These are phyloP conservation scores for Halophytophthora polymorphica DNA, from an alignment of 352 stramenopile species.

Conservation along the genomic window DNA sequence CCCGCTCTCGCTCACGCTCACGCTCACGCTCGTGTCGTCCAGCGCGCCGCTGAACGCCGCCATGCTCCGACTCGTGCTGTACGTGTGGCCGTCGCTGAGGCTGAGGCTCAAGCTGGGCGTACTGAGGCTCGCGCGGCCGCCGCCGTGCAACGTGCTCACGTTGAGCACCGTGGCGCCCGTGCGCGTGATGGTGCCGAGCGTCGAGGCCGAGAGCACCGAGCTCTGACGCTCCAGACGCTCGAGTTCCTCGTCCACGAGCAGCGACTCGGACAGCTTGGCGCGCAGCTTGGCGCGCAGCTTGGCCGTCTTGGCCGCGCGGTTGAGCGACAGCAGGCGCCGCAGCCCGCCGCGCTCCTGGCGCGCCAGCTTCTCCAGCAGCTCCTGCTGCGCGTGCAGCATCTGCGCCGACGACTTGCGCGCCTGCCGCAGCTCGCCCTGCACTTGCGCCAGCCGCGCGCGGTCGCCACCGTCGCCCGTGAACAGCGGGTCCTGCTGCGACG, in stretches of 20 bases:
- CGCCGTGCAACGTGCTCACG: slow-evolving; percentile 28
- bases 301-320: slow-evolving; percentile 66
- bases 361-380: slow-evolving; percentile 81
- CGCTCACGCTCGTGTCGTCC: slow-evolving; percentile 21
- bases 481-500: slow-evolving; percentile 46
- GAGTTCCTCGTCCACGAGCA: slow-evolving; percentile 63
- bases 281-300: slow-evolving; percentile 68
- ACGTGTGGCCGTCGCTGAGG: slow-evolving; percentile 20
- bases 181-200: slow-evolving; percentile 39
- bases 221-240: slow-evolving; percentile 65
- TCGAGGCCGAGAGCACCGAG: slow-evolving; percentile 55
- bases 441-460: slow-evolving; percentile 22
- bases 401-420: slow-evolving; percentile 60
- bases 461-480: slow-evolving; percentile 9
- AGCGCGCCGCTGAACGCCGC: slow-evolving; percentile 12
- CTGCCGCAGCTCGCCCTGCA: slow-evolving; percentile 54
- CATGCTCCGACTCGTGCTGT: slow-evolving; percentile 20
- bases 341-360: slow-evolving; percentile 60
- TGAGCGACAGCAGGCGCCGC: slow-evolving; percentile 67
- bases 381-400: slow-evolving; percentile 80
- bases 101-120: slow-evolving; percentile 8
- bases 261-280: slow-evolving; percentile 70
- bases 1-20: slow-evolving; percentile 34
- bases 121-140: slow-evolving; percentile 1
- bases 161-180: slow-evolving; percentile 29